A percentile compares a stretch with the other conserved stretches of the same genome.
Conservation (phyloP, 192 early-diverging fungal genomes). For the Coemansia sp. region DNA sequence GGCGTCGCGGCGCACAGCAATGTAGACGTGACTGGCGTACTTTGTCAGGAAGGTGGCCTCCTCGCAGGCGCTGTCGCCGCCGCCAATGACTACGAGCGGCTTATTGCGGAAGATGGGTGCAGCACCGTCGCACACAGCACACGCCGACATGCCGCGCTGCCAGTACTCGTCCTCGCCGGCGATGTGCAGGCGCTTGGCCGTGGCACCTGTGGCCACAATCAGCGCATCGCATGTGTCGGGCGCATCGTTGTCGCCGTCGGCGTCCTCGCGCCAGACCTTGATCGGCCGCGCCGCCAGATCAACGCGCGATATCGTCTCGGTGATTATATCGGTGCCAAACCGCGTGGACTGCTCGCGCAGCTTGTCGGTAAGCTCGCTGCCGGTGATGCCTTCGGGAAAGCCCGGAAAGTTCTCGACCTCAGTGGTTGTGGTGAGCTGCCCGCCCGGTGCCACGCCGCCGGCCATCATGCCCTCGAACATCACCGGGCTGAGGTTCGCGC, state of each 20-base stretch:
- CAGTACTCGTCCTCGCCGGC: slow-evolving; percentile 91
- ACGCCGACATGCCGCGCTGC: slow-evolving; percentile 99
- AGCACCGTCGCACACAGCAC: slow-evolving; percentile 98
- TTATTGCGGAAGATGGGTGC: slow-evolving; percentile 97
- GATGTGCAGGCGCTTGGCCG: slow-evolving; percentile 90
- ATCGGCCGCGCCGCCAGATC: slow-evolving; percentile 80
- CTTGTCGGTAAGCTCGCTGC: slow-evolving; percentile 83
- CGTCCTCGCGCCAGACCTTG: slow-evolving; percentile 83
- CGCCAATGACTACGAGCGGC: slow-evolving; percentile 92
- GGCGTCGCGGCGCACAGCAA: slow-evolving; percentile 91
- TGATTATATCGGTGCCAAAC: slow-evolving; percentile 84
- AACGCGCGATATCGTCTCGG: slow-evolving; percentile 88
- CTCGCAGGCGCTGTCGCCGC: slow-evolving; percentile 94
- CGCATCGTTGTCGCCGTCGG: slow-evolving; percentile 63
- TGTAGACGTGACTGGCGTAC: slow-evolving; percentile 93
- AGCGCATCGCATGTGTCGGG: slow-evolving; percentile 79
- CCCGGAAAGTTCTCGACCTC: slow-evolving; percentile 97
- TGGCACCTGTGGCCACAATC: slow-evolving; percentile 96
- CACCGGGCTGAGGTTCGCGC: slow-evolving; percentile 90
- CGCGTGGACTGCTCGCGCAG: slow-evolving; percentile 81
- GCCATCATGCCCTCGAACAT: slow-evolving; percentile 98
- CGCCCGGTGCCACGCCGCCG: slow-evolving; percentile 76
- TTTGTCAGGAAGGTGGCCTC: slow-evolving; percentile 97
- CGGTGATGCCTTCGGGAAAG: slow-evolving; percentile 89
- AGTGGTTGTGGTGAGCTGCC: slow-evolving; percentile 92